Evolutionary conservation across 2,329 filamentous ascomycete genomes (phyloP).

Genomic region (Verticillium alfalfae): DNA sequence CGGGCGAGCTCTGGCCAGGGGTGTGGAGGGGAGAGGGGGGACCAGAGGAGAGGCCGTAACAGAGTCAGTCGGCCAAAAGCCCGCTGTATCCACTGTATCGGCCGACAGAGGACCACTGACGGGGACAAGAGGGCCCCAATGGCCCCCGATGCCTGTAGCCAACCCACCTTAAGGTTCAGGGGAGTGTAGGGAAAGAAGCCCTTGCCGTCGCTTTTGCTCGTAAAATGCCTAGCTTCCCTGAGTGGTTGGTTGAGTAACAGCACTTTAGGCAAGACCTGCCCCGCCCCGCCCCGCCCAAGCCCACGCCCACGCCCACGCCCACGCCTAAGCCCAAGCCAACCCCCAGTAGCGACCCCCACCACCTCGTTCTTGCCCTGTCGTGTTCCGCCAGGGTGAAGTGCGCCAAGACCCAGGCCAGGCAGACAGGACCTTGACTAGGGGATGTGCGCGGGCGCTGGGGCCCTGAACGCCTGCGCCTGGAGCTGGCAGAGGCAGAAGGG

Average conservation of each 20-base stretch:
- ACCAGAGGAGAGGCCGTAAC: background rate
- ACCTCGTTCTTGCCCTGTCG: background rate
- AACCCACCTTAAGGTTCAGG: background rate
- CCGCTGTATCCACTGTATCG: too few relatives aligned
- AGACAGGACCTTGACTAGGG: too few relatives aligned
- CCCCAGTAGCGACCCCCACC: background rate
- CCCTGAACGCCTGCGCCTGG: too few relatives aligned
- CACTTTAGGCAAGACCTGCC: background rate
- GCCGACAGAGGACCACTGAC: background rate
- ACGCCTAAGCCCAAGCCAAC: too few relatives aligned
- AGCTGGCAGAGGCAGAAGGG: too few relatives aligned
- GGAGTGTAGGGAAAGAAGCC: background rate
- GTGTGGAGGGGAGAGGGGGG: background rate
- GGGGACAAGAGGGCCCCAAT: too few relatives aligned
- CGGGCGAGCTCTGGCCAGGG: background rate
- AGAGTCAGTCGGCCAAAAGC: background rate
- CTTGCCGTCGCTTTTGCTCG: background rate
- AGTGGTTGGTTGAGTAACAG: too few relatives aligned
- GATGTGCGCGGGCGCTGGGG: too few relatives aligned
- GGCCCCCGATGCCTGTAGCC: background rate
- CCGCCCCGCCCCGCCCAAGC: background rate
- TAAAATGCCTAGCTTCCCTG: background rate
- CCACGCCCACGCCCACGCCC: background rate
- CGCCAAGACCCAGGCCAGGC: background rate
- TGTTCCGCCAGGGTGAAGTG: background rate